Evolutionary conservation across 768 basidiomycete species (phyloP).

Genomic region (Steccherinum ochraceum): DNA sequence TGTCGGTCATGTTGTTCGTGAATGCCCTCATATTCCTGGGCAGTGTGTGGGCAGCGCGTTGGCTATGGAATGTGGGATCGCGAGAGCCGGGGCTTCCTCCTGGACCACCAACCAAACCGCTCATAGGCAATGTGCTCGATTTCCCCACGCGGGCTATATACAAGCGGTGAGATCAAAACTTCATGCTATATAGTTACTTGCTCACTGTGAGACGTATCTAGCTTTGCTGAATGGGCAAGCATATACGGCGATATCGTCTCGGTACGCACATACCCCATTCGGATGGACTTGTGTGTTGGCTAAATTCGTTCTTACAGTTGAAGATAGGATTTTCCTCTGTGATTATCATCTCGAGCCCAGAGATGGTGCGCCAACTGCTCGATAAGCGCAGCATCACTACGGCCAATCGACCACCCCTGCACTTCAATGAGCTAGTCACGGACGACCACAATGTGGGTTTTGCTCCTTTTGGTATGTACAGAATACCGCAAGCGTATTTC

Average conservation of each 20-base stretch:
- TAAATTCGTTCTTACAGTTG: neutral
- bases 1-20: too few relatives aligned
- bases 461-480: neutral
- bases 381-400: slow-evolving; percentile 21
- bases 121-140: slow-evolving; percentile 16
- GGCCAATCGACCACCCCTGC: slow-evolving; percentile 19
- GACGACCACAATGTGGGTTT: slow-evolving; percentile 11
- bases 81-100: slow-evolving; percentile 15
- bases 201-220: too few relatives aligned
- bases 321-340: neutral
- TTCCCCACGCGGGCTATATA: slow-evolving; percentile 8
- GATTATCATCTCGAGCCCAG: slow-evolving; percentile 19
- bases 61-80: neutral
- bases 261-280: slow-evolving; percentile 16
- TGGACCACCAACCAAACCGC: slow-evolving; percentile 17
- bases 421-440: slow-evolving; percentile 15
- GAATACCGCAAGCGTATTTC: too few relatives aligned
- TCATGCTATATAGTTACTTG: too few relatives aligned
- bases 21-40: too few relatives aligned
- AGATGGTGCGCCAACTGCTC: slow-evolving; percentile 21
- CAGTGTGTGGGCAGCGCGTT: neutral
- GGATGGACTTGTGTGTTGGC: neutral
- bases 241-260: slow-evolving; percentile 24
- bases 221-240: slow-evolving; percentile 24
- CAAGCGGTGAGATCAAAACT: neutral